These are phyloP conservation scores for Populus trichocarpa DNA, from an alignment of 441 rosid species.

Conservation along the genomic window DNA sequence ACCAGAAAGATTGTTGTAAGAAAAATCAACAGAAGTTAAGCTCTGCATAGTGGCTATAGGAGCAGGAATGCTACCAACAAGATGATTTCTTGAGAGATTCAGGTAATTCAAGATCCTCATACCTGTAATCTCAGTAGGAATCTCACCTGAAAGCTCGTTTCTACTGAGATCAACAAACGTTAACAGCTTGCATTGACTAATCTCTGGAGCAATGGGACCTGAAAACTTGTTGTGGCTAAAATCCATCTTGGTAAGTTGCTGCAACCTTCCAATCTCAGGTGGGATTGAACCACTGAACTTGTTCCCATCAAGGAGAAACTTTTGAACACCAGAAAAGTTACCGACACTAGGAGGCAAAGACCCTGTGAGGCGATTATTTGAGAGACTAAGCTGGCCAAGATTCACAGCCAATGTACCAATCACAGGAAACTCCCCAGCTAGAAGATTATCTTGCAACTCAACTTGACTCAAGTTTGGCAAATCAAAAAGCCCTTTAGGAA, in stretches of 20 bases:
- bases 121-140: slow-evolving; percentile 73
- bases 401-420: slow-evolving; percentile 43
- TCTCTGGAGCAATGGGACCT: slow-evolving; percentile 62
- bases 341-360: slow-evolving; percentile 67
- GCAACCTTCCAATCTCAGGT: slow-evolving; percentile 68
- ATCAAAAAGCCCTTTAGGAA: slow-evolving; percentile 80
- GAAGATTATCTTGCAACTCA: slow-evolving; percentile 72
- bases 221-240: slow-evolving; percentile 78
- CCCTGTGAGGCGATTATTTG: slow-evolving; percentile 81
- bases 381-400: slow-evolving; percentile 81
- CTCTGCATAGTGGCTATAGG: slow-evolving; percentile 89
- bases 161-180: slow-evolving; percentile 87
- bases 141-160: slow-evolving; percentile 77
- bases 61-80: slow-evolving; percentile 70
- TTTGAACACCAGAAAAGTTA: slow-evolving; percentile 82
- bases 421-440: slow-evolving; percentile 72
- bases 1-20: slow-evolving; percentile 91
- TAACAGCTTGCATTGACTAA: slow-evolving; percentile 80
- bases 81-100: slow-evolving; percentile 78
- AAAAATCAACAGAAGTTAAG: slow-evolving; percentile 91
- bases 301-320: slow-evolving; percentile 89
- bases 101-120: slow-evolving; percentile 91
- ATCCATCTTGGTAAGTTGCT: slow-evolving; percentile 85
- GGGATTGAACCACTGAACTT: slow-evolving; percentile 76
- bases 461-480: slow-evolving; percentile 77